These are phyloP conservation scores for Scheffersomyces ergatensis DNA, from an alignment of 805 yeast species.

Conservation along the genomic window DNA sequence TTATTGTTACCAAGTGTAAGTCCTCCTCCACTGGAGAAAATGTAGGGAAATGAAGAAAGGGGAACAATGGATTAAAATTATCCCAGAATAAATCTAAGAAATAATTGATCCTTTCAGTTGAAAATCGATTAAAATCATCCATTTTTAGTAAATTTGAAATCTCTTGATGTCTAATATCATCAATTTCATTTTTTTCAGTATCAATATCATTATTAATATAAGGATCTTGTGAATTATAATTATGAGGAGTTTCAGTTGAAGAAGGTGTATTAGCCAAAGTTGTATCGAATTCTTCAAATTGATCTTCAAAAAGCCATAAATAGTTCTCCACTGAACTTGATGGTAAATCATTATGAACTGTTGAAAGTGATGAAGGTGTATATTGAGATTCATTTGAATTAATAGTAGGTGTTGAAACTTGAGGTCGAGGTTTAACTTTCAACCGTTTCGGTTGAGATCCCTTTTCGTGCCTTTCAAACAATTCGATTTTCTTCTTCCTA, in stretches of 20 bases:
- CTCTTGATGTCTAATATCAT: background rate
- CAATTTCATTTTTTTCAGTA: background rate
- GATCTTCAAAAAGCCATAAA: background rate
- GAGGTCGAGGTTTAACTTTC: too few relatives aligned
- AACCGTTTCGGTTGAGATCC: too few relatives aligned
- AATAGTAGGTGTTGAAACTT: too few relatives aligned
- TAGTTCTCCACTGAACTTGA: background rate
- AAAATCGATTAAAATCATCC: background rate
- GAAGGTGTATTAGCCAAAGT: background rate
- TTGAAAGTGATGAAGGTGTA: background rate
- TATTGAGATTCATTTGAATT: background rate
- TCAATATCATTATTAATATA: background rate
- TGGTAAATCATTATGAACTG: background rate
- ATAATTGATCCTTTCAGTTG: slow-evolving; percentile 5
- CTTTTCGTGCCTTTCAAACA: too few relatives aligned
- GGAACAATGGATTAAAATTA: slow-evolving; percentile 6
- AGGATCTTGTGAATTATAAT: background rate
- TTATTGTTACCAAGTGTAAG: slow-evolving; percentile 5
- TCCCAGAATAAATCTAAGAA: slow-evolving; percentile 7
- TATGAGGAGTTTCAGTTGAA: background rate
- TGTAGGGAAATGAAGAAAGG: slow-evolving; percentile 8
- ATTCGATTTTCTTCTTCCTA: background rate
- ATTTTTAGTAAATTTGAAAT: background rate
- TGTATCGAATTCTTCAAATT: background rate
- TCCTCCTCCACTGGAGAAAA: slow-evolving; percentile 6